phyloP scores from a whole-genome alignment of 2,329 filamentous ascomycete species.

The Hymenotorrendiella dingleyae region DNA sequence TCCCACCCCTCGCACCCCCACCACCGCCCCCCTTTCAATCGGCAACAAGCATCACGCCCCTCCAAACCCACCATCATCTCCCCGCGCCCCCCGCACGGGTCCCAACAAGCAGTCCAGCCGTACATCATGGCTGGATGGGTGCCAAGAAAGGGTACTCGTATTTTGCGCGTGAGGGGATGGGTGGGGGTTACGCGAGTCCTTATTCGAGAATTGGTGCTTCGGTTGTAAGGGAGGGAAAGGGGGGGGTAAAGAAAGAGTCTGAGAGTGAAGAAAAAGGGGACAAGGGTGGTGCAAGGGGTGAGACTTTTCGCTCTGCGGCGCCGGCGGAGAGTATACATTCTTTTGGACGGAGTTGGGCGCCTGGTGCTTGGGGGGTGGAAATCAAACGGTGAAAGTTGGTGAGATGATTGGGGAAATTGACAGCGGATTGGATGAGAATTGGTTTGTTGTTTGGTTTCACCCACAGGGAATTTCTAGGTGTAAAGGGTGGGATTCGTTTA shows the following conservation, averaged over 20 bases:
- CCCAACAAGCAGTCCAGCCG: no score
- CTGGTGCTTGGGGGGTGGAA: slow-evolving; percentile 4
- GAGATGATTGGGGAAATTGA: no score
- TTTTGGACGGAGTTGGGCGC: slow-evolving; percentile 1
- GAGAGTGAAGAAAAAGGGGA: background rate
- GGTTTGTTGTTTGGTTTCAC: no score
- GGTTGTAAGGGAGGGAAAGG: background rate
- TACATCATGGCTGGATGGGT: background rate
- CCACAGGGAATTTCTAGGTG: no score
- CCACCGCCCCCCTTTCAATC: background rate
- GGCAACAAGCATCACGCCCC: background rate
- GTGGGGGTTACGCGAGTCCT: background rate
- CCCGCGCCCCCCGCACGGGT: no score
- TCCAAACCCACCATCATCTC: background rate
- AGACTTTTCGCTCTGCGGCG: background rate
- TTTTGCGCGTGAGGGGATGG: background rate
- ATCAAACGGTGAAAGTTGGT: no score
- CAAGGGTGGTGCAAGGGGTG: background rate
- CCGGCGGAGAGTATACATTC: background rate
- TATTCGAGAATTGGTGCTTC: no score
- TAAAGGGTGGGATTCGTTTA: no score
- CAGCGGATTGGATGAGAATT: no score
- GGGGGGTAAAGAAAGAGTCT: background rate
- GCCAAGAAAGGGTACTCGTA: background rate
- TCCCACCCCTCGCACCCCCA: background rate